These are phyloP conservation scores for Fraxinus pennsylvanica DNA, from an alignment of 257 asterid species.

Conservation along the genomic window DNA sequence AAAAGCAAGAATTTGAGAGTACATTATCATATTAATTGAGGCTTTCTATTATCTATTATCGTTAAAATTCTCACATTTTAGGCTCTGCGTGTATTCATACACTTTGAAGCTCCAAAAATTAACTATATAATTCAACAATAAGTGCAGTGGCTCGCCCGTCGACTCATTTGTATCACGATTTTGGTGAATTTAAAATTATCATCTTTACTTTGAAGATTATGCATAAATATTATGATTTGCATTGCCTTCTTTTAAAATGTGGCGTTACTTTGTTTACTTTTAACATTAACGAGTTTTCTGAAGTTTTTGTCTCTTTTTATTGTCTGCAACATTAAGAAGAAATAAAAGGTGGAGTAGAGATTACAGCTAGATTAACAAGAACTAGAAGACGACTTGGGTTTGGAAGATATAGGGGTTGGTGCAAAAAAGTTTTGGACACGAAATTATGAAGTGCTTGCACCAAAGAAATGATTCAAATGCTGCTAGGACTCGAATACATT, in stretches of 20 bases:
- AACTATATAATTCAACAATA: neutral
- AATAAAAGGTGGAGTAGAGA: neutral
- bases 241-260: neutral
- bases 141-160: too few relatives aligned
- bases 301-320: slow-evolving; percentile 10
- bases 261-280: neutral
- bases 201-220: neutral
- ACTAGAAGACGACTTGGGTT: neutral
- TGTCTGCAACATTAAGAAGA: slow-evolving; percentile 30
- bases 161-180: too few relatives aligned
- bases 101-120: neutral
- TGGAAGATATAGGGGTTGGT: slow-evolving; percentile 23
- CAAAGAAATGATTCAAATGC: slow-evolving; percentile 50
- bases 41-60: slow-evolving; percentile 1
- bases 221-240: neutral
- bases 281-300: slow-evolving; percentile 18
- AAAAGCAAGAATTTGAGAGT: too few relatives aligned
- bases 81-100: neutral
- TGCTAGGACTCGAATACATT: slow-evolving; percentile 42
- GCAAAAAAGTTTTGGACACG: slow-evolving; percentile 41
- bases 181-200: too few relatives aligned
- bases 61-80: slow-evolving; percentile 13
- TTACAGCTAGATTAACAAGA: neutral
- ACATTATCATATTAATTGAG: too few relatives aligned
- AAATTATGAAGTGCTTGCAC: slow-evolving; percentile 57